Conservation (phyloP, 2,329 filamentous ascomycete genomes). For the Trichoderma sp. region DNA sequence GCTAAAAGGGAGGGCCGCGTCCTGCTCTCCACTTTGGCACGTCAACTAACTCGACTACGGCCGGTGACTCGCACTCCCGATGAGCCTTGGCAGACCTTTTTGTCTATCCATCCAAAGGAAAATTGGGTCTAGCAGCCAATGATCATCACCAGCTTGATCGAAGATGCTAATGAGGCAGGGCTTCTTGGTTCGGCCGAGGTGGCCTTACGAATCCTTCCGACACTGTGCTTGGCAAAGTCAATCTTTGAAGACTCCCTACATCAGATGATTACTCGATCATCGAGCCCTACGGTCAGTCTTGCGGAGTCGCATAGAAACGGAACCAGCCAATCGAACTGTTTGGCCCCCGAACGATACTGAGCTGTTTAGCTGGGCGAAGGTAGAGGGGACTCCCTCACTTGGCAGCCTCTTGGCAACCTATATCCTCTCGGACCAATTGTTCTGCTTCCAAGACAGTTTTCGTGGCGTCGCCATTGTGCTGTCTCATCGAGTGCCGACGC, state of each 20-base stretch:
- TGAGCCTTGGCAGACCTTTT: neutral
- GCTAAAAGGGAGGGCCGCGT: constrained; percentile 10
- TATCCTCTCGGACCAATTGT: neutral
- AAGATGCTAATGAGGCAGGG: neutral
- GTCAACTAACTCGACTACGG: neutral
- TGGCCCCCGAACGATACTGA: neutral
- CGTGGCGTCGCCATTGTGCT: neutral
- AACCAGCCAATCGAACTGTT: neutral
- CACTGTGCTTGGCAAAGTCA: neutral
- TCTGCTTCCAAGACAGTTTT: neutral
- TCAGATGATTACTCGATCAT: neutral
- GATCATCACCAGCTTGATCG: neutral
- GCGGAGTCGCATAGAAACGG: neutral
- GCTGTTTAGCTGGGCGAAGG: neutral
- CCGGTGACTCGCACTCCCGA: neutral
- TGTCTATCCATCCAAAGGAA: neutral
- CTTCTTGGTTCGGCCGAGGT: neutral
- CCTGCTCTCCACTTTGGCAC: constrained; percentile 3
- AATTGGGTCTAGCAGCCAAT: constrained; percentile 8
- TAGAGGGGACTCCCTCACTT: neutral
- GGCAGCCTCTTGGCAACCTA: neutral
- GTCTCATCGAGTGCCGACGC: neutral
- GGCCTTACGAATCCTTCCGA: neutral
- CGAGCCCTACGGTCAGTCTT: neutral
- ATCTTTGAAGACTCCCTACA: neutral